These are phyloP conservation scores for Gigaspora rosea DNA, from an alignment of 192 early-diverging fungal genomes.

Conservation along the genomic window DNA sequence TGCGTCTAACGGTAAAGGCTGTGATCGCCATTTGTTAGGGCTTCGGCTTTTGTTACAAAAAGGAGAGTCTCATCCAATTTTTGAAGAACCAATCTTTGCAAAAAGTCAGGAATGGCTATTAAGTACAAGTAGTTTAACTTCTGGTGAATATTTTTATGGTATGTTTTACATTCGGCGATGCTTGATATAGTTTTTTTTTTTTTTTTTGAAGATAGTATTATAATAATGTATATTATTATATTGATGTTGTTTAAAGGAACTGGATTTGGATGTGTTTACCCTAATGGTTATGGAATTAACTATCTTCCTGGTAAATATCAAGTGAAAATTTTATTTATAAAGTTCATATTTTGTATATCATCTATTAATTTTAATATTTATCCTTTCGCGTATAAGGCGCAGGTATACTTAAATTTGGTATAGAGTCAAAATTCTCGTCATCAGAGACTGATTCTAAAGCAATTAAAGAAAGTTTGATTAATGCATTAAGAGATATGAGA, in stretches of 20 bases:
- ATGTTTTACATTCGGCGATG: background rate
- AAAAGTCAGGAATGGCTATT: constrained; percentile 70
- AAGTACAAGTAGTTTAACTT: constrained; percentile 76
- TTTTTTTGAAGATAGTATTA: background rate
- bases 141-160: constrained; percentile 58
- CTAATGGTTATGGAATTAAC: constrained; percentile 87
- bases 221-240: background rate
- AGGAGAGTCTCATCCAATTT: constrained; percentile 44
- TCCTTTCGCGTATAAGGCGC: too few species aligned
- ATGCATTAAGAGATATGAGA: constrained; percentile 38
- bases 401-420: constrained; percentile 69
- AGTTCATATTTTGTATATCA: too few species aligned
- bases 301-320: constrained; percentile 66
- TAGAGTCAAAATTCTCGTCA: constrained; percentile 67
- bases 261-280: constrained; percentile 84
- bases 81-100: constrained; percentile 71
- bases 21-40: constrained; percentile 85
- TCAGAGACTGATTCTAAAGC: constrained; percentile 32
- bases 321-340: too few species aligned
- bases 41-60: constrained; percentile 59
- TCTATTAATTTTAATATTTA: too few species aligned
- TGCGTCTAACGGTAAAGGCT: constrained; percentile 76
- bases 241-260: constrained; percentile 50
- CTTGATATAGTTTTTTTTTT: background rate
- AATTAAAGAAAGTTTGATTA: constrained; percentile 23